These are phyloP conservation scores for Saccharomycopsis fermentans DNA, from an alignment of 805 yeast genomes.

Conservation along the genomic window DNA sequence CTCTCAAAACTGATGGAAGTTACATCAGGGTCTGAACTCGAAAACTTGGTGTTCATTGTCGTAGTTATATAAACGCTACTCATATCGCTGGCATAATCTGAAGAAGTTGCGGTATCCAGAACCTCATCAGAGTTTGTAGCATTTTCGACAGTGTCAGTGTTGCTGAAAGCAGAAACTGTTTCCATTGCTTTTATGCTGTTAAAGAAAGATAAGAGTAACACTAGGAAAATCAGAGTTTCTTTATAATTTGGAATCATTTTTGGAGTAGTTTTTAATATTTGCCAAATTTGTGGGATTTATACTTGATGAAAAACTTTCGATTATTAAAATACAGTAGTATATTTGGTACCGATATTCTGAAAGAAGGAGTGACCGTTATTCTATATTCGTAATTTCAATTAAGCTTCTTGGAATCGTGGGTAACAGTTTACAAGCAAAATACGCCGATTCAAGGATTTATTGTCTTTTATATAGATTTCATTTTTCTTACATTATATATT, in stretches of 20 bases:
- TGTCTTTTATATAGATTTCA: too few species aligned
- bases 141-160: background rate
- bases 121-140: background rate
- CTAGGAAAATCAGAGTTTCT: background rate
- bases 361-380: too few species aligned
- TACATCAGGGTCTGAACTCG: background rate
- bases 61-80: background rate
- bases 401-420: too few species aligned
- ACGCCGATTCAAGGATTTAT: too few species aligned
- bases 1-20: background rate
- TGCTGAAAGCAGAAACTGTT: background rate
- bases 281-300: too few species aligned
- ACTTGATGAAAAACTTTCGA: too few species aligned
- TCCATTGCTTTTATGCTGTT: background rate
- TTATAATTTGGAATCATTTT: background rate
- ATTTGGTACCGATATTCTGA: too few species aligned
- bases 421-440: too few species aligned
- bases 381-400: too few species aligned
- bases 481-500: too few species aligned
- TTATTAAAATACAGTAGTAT: too few species aligned
- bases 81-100: background rate
- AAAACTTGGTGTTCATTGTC: background rate
- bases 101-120: background rate
- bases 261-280: too few species aligned
- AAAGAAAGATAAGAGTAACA: background rate